Evolutionary conservation across 2,329 filamentous ascomycete genomes (phyloP), one percentile per base, ranked within the genome.

Genomic region (Basipetospora sp.): DNA sequence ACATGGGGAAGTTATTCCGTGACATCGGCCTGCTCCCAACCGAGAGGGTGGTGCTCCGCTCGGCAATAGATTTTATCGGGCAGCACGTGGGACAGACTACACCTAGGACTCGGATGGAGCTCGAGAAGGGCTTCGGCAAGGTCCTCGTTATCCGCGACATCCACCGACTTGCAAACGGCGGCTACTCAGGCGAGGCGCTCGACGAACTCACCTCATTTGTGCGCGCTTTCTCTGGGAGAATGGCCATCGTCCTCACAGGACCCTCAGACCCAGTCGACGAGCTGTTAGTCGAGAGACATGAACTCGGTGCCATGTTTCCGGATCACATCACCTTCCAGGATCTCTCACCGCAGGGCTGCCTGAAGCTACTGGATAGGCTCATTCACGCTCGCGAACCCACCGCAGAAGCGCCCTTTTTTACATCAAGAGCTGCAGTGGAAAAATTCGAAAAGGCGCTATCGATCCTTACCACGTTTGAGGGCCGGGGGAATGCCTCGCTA

Each of bases 61-160:
- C 80, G 0, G 74, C 77, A 0, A 72, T 73, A 0, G 78, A 86
- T 26, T 50, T 87, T 0, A 63, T 87, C 1, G 80, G 73, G 0
- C 60, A 79, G 42, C 85, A 74, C 14, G 44, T 82, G 0, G 80
- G 80, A 0, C 77, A 83, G 0, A 84, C 78, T 0, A 76, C 74
- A 0, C 77, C 77, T 0, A 81, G 15, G 44, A 74, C 77, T 0
- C 60, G 69, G 20, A 53, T 69, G 0, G 54, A 14, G 13, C 13
- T 84, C 0, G 74, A 82, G 37, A 69, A 62, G 27, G 71, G 70
- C 0, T 60, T 83, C 0, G 79, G 80, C 0, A 70, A 68, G 17
- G 73, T 85, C 0, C 60, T 86, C 0, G 76, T 85, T 42, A 67
- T 86, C 8, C 80, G 85, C 39, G 78, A 84, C 49, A 79, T 79